Evolutionary conservation across 257 asterid species (phyloP).

Genomic region (Petunia secreta): DNA sequence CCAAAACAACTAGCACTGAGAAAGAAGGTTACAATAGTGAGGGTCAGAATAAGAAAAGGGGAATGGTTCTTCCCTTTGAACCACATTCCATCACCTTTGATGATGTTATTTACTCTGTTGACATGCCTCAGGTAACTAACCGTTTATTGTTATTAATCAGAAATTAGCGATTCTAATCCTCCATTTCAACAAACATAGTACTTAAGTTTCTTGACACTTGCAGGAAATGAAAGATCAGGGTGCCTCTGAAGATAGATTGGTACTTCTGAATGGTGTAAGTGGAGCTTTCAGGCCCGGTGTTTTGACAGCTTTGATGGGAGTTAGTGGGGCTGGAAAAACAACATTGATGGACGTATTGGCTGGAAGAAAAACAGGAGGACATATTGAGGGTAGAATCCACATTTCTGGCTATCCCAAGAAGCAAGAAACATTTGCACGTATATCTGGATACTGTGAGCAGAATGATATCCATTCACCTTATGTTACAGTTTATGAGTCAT

Average conservation of each 20-base stretch:
- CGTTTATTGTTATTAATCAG: neutral
- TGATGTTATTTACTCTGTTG: conserved; percentile 69
- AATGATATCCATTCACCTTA: conserved; percentile 79
- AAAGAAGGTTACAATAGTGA: conserved; percentile 36
- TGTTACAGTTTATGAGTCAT: conserved; percentile 68
- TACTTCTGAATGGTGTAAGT: conserved; percentile 63
- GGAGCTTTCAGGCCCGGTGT: conserved; percentile 84
- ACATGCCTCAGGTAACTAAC: conserved; percentile 70
- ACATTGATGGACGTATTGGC: conserved; percentile 77
- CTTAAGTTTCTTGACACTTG: neutral
- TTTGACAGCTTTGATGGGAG: conserved; percentile 77
- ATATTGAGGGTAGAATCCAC: conserved; percentile 57
- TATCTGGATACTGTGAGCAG: conserved; percentile 81
- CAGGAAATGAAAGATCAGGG: conserved; percentile 79
- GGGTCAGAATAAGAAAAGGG: conserved; percentile 42
- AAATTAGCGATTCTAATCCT: neutral
- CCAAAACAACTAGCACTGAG: conserved; percentile 18
- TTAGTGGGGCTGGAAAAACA: conserved; percentile 87
- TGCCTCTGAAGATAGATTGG: conserved; percentile 45
- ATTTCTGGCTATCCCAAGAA: conserved; percentile 74
- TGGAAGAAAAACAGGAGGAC: conserved; percentile 81
- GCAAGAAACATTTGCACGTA: conserved; percentile 72
- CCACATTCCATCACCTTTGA: conserved; percentile 84
- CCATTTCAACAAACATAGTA: neutral
- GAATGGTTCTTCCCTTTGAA: conserved; percentile 91